Evolutionary conservation across 495 filamentous ascomycete species (phyloP), one percentile per base, ranked within the genome.

Genomic region (Tuber calosporum): DNA sequence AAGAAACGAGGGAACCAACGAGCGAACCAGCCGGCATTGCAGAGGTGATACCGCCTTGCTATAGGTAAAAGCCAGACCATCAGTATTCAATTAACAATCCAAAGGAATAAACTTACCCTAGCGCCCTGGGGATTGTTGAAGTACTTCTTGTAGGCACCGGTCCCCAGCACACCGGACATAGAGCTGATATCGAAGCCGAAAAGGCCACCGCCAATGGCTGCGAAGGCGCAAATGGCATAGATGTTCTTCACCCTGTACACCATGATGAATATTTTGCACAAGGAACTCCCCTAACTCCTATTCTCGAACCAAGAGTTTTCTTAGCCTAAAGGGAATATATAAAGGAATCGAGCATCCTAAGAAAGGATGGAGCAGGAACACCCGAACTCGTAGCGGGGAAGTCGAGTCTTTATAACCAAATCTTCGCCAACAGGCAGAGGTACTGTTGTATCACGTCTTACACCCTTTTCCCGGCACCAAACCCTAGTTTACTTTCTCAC

Each of bases 21-120:
- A 92, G 83, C 34, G 90, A 92, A n/a, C 91, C 91, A 45, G 89
- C 87, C 36, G 92, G 90, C 86, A 94, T 91, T n/a, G 91, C 84
- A 53, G 84, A 85, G 15, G 88, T 90, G 81, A 90, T 90, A 58
- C 84, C 88, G 22, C 88, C 89, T 83, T 90, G 88, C 17, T 84
- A 76, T 77, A 38, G 68, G 74, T 77, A 37, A 48, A 20, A 71
- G 72, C 74, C 40, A 80, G 69, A 5, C n/a, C 19, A 6, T 13
- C 13, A 20, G 19, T n/a, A 30, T 41, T 36, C 17, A 26, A 20
- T 1, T 40, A 43, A 45, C 43, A 62, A 72, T 22, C 1, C 8
- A 62, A 43, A 48, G n/a, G 43, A 66, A 41, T 66, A 36, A 39
- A 74, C 80, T 36, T 80, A 82, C 77, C 69, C 34, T 75, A 22